Conservation (phyloP, 2,329 filamentous ascomycete species). For the Diplodia mutila region DNA sequence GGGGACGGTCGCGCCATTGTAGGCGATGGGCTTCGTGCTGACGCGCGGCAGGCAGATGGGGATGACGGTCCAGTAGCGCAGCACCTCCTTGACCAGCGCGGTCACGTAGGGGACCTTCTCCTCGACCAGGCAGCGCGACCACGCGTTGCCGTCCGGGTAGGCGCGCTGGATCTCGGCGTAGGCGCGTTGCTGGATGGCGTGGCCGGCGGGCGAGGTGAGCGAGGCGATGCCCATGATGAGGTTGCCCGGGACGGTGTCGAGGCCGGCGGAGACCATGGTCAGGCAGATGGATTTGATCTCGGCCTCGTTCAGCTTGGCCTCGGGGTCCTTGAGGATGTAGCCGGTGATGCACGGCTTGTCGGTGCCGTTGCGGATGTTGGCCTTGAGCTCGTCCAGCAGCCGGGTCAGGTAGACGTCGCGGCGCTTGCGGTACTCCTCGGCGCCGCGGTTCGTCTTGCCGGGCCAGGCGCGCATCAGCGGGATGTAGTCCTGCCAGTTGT, state of each 20-base stretch:
- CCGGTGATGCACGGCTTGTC: conserved; percentile 71
- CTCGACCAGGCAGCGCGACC: conserved; percentile 71
- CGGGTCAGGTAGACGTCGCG: conserved; percentile 68
- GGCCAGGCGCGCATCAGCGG: conserved; percentile 70
- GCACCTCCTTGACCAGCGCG: conserved; percentile 75
- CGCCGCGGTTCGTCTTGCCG: conserved; percentile 61
- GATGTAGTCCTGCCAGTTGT: conserved; percentile 87
- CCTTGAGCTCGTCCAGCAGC: conserved; percentile 63
- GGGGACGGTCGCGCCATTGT: conserved; percentile 69
- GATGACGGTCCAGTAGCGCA: conserved; percentile 79
- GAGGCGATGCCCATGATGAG: conserved; percentile 80
- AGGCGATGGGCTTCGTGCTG: conserved; percentile 73
- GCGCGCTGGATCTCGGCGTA: conserved; percentile 70
- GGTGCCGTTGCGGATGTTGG: conserved; percentile 63
- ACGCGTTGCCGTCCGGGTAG: conserved; percentile 76
- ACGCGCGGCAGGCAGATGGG: conserved; percentile 76
- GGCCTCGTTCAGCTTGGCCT: conserved; percentile 69
- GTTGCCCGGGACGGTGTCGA: conserved; percentile 81
- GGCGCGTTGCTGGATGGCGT: conserved; percentile 70
- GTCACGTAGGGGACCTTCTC: conserved; percentile 79
- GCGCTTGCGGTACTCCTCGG: conserved; percentile 67
- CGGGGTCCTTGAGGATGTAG: conserved; percentile 71
- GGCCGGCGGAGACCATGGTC: conserved; percentile 79
- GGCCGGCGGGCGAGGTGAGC: conserved; percentile 68
- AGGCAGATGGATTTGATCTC: conserved; percentile 81